Evolutionary conservation across 176 grass and related monocot species (phyloP), one percentile per base, ranked within the genome.

Genomic region (Luzula sylvatica): DNA sequence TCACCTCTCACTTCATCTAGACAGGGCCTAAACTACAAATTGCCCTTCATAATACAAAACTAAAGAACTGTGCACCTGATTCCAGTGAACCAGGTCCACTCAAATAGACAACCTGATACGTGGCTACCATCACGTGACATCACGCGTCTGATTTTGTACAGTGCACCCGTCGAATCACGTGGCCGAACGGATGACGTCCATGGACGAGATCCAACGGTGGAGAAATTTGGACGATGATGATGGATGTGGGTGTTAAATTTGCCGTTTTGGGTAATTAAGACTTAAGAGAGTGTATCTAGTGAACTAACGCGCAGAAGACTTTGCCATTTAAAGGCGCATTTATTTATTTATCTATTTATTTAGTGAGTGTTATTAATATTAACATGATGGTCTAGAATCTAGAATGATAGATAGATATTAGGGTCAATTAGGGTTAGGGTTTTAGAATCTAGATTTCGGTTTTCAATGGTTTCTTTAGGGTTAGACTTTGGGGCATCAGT

Each of bases 91-190:
- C 28, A 29, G 1, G 41, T 47, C 42, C 42, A 63, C 17, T 39
- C 18, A 58, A 41, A 21, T 1, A 23, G 20, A 7, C 5, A 46
- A 15, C 43, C 12, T 0, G 4, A 14, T 17, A 8, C 43, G 30
- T 24, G n/a, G 15, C 29, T 13, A 16, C 22, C 35, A 17, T 64
- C 58, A 55, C 69, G 38, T 70, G 67, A 70, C 17, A 4, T 70
- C 67, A 59, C 24, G 11, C 26, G 18, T 17, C 20, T 28, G 26
- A 40, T 15, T 48, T 12, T 39, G n/a, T 16, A 19, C 50, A 20
- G 38, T 38, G 32, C 56, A 1, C 13, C 22, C 46, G 39, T 50
- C 4, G 15, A 20, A 15, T 47, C 1, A 59, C 38, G 66, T 38
- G 38, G 46, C 40, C 25, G 8, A 15, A 42, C 30, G 30, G n/a